Percentiles rank a stretch among this genome's conserved stretches.
phyloP scores from a whole-genome alignment of 2,329 filamentous ascomycete genomes.

The Penicillium corylophilum region DNA sequence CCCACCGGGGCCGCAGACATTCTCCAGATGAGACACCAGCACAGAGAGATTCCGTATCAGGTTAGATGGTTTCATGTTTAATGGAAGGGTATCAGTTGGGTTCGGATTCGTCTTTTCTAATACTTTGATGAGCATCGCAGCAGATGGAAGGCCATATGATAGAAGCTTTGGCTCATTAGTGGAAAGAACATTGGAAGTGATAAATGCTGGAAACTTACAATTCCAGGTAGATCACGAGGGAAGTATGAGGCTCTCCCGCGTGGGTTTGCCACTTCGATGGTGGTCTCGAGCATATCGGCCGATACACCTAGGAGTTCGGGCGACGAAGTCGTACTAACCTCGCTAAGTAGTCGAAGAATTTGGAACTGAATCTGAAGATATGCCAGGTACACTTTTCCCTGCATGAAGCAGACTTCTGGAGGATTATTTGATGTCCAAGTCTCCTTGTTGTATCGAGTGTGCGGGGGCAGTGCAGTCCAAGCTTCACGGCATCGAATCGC shows the following conservation, averaged over 20 bases:
- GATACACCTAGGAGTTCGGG: constrained; percentile 14
- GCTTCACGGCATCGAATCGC: constrained; percentile 10
- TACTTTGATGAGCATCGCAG: constrained; percentile 6
- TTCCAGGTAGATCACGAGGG: constrained; percentile 10
- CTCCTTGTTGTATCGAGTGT: constrained; percentile 8
- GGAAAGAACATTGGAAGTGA: neutral
- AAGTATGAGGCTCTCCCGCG: constrained; percentile 2
- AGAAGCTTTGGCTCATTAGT: constrained; percentile 10
- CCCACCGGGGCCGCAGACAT: constrained; percentile 4
- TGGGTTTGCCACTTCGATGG: constrained; percentile 12
- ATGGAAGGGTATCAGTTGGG: constrained; percentile 3
- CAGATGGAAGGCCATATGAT: constrained; percentile 12
- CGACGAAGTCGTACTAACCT: neutral
- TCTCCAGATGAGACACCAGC: constrained; percentile 12
- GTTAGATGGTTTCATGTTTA: constrained; percentile 6
- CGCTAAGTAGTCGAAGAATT: constrained; percentile 9
- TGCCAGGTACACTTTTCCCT: constrained; percentile 14
- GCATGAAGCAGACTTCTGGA: constrained; percentile 6
- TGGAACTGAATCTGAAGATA: constrained; percentile 18
- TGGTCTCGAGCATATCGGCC: constrained; percentile 16
- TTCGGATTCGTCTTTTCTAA: constrained; percentile 7
- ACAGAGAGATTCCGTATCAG: constrained; percentile 17
- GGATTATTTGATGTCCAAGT: constrained; percentile 13
- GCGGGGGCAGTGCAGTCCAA: constrained; percentile 10
- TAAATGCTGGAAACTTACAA: constrained; percentile 4